A percentile compares a stretch with the other conserved stretches of the same genome.
phyloP scores from a whole-genome alignment of 306 rosid species.

The Cicer judaicum region DNA sequence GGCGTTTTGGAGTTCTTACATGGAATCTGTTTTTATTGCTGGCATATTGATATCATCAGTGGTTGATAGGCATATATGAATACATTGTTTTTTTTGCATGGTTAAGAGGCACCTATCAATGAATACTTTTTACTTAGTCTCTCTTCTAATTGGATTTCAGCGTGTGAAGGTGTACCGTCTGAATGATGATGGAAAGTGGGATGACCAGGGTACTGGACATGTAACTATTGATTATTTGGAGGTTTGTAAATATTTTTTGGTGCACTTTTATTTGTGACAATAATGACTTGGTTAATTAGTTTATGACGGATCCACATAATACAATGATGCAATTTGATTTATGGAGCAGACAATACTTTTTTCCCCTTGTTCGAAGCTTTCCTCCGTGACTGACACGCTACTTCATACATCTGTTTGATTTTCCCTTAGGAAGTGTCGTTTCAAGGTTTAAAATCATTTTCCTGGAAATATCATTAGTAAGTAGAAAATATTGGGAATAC shows the following conservation, averaged over 20 bases:
- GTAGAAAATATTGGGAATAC: not conserved
- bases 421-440: conserved; percentile 10
- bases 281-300: conserved; percentile 11
- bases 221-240: conserved; percentile 86
- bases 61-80: conserved; percentile 11
- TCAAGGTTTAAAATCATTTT: conserved; percentile 5
- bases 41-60: conserved; percentile 26
- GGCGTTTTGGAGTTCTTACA: conserved; percentile 12
- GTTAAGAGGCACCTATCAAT: conserved; percentile 16
- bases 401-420: conserved; percentile 8
- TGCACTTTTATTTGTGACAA: conserved; percentile 45
- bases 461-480: not conserved
- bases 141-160: conserved; percentile 58
- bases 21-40: conserved; percentile 28
- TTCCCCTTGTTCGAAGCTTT: conserved; percentile 36
- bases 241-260: conserved; percentile 57
- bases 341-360: not conserved
- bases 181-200: conserved; percentile 97
- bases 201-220: conserved; percentile 98
- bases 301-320: not conserved
- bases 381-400: conserved; percentile 25
- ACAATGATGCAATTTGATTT: not conserved
- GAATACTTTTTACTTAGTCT: conserved; percentile 36
- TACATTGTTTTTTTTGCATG: conserved; percentile 11
- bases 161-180: conserved; percentile 97